These are phyloP conservation scores for Pythium rhizo-oryzae DNA, from an alignment of 352 stramenopile species.

Conservation along the genomic window DNA sequence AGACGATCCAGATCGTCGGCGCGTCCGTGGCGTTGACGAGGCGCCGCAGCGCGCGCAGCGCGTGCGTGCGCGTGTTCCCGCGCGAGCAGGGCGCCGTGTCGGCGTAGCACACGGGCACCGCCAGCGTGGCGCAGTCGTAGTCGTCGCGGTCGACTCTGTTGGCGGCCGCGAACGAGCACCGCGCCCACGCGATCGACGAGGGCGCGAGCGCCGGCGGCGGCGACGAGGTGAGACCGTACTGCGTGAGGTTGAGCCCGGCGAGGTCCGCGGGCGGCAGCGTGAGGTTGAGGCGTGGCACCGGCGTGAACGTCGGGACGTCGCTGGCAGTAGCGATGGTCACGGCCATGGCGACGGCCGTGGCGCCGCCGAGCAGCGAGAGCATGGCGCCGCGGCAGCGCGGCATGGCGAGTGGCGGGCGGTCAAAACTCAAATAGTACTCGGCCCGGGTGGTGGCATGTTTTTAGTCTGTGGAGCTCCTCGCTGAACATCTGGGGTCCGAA, in stretches of 20 bases:
- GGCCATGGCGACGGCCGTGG: not conserved
- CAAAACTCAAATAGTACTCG: not conserved
- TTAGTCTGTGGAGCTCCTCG: no score
- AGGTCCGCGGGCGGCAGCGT: no score
- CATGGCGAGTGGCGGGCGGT: not conserved
- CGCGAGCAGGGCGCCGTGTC: slow-evolving; percentile 1
- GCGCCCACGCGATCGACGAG: not conserved
- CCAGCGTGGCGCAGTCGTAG: slow-evolving; percentile 14
- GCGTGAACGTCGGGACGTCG: no score
- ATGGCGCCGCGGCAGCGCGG: not conserved
- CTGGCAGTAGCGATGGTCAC: no score
- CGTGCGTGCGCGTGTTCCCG: not conserved
- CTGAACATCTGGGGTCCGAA: no score
- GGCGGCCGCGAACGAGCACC: not conserved
- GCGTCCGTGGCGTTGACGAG: not conserved
- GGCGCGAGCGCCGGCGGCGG: not conserved
- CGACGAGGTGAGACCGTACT: not conserved
- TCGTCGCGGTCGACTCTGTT: not conserved
- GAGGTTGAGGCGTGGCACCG: no score
- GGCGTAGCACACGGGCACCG: slow-evolving; percentile 15
- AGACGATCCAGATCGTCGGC: slow-evolving; percentile 11
- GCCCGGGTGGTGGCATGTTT: no score
- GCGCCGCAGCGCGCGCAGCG: not conserved
- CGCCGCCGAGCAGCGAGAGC: not conserved
- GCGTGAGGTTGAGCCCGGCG: no score